Base-by-base conservation (phyloP, 192 early-diverging fungal genomes). In the Backusella parvicylindrica region DNA sequence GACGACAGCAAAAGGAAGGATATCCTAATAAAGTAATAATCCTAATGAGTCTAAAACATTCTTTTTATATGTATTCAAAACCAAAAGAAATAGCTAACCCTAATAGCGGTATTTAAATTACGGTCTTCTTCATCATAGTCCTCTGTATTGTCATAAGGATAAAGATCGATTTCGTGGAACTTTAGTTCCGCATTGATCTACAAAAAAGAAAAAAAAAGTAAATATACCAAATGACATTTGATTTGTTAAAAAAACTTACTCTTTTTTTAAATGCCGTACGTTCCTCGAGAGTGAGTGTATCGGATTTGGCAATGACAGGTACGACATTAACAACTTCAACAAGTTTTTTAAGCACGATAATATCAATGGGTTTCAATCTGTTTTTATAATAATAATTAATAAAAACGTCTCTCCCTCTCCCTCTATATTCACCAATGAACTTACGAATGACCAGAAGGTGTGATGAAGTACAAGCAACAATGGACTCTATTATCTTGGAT, bases 401-500 rank as follows among this genome's bases (percentile, higher is more conserved):
- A 16, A 70, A 67, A 63, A 64, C 63, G 66, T 36, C 6, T 33
- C n/a, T 53, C 31, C 31, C 26, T 13, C 28, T 7, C 26, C n/a
- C 11, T 13, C 16, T 49, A 15, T 5, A 12, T n/a, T 21, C 41
- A 15, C 15, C 64, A 26, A 21, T 9, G n/a, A 26, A 88, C 86
- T 75, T 89, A 95, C 91, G 93, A 91, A 79, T 97, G 98, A 77
- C 95, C 96, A 60, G 95, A 95, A 36, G 98, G 98, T 67, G 95
- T 90, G 77, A 99, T 92, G 84, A 99, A 99, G 84, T 94, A 99
- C 73, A 99, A 86, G 67, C 95, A 95, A 74, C 92, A 93, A 86
- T 99, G 98, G 71, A 99, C 91, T 75, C 96, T 89, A 37, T 96
- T 95, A 83, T 99, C 98, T 81, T 91, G 85, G 78, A 99, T 98